These are phyloP conservation scores for Golubevia sp. DNA, from an alignment of 1,284 basidiomycete genomes.

Conservation along the genomic window DNA sequence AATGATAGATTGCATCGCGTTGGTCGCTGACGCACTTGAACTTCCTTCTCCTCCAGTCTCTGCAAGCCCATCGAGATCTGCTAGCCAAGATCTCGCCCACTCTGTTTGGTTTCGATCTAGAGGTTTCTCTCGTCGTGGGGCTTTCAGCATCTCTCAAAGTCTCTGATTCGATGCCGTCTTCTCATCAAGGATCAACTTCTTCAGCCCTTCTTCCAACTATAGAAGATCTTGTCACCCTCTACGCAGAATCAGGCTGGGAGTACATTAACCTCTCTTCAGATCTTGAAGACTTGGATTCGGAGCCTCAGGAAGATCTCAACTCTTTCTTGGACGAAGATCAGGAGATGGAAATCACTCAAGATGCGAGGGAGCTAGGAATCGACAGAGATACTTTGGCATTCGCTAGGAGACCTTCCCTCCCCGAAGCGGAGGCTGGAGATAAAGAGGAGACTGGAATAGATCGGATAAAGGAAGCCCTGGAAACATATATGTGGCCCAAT, in stretches of 20 bases:
- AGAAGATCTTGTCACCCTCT: slow-evolving; percentile 28
- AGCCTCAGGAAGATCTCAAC: background rate
- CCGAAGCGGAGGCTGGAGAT: slow-evolving; percentile 10
- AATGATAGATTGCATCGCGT: background rate
- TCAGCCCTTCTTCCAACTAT: background rate
- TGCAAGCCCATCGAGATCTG: background rate
- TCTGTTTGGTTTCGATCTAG: slow-evolving; percentile 13
- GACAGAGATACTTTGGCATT: background rate
- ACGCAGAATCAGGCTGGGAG: slow-evolving; percentile 43
- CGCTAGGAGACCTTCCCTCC: slow-evolving; percentile 1
- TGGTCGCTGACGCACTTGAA: background rate
- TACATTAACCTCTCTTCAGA: slow-evolving; percentile 22
- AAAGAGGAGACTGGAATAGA: slow-evolving; percentile 31
- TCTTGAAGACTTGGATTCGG: background rate
- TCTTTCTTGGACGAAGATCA: slow-evolving; percentile 5
- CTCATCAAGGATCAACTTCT: too few relatives aligned
- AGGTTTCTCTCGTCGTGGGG: slow-evolving; percentile 13
- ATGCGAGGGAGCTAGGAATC: background rate
- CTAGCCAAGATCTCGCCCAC: background rate
- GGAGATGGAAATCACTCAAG: slow-evolving; percentile 1
- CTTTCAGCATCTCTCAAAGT: slow-evolving; percentile 11
- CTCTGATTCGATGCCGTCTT: background rate
- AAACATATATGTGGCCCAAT: slow-evolving; percentile 42
- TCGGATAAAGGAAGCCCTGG: slow-evolving; percentile 37
- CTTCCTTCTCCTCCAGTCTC: background rate